A percentile compares a stretch with the other conserved stretches of the same genome.
These are phyloP conservation scores for Phoma herbarum DNA, from an alignment of 2,329 filamentous ascomycete species.

Conservation along the genomic window DNA sequence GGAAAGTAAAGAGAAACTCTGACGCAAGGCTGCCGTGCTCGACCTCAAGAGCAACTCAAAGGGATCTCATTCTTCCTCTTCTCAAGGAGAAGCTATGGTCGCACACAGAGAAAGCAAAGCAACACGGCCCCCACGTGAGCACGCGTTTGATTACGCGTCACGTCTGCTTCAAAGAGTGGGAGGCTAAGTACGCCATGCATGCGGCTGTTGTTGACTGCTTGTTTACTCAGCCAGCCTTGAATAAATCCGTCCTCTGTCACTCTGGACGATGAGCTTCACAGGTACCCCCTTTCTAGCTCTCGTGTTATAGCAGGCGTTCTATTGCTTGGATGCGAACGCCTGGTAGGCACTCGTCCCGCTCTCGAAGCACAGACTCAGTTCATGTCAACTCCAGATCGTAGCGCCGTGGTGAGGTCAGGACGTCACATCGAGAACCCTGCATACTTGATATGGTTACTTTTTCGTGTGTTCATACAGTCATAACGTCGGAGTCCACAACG, in stretches of 20 bases:
- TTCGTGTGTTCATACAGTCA: not conserved
- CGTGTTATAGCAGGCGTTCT: not conserved
- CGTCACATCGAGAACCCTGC: constrained; percentile 3
- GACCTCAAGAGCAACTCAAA: not conserved
- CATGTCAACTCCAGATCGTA: not conserved
- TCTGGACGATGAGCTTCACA: not conserved
- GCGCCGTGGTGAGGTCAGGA: constrained; percentile 4
- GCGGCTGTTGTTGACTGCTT: constrained; percentile 5
- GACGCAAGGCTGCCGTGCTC: not conserved
- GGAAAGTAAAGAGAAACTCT: not conserved
- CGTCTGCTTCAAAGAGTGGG: constrained; percentile 12
- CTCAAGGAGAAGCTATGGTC: not conserved
- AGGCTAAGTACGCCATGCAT: constrained; percentile 16
- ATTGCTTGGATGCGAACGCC: constrained; percentile 9
- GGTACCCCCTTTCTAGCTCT: not conserved
- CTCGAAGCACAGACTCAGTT: constrained; percentile 12
- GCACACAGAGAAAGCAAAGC: not conserved
- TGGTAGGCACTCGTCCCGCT: constrained; percentile 1
- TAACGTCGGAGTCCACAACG: not conserved
- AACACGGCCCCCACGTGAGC: constrained; percentile 7
- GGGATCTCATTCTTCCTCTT: not conserved
- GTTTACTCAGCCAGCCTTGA: not conserved
- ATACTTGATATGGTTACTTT: not conserved
- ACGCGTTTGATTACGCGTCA: constrained; percentile 18
- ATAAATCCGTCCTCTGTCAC: not conserved